These are phyloP conservation scores for Eimeria brunetti DNA, from an alignment of 169 alveolate species.

Conservation along the genomic window DNA sequence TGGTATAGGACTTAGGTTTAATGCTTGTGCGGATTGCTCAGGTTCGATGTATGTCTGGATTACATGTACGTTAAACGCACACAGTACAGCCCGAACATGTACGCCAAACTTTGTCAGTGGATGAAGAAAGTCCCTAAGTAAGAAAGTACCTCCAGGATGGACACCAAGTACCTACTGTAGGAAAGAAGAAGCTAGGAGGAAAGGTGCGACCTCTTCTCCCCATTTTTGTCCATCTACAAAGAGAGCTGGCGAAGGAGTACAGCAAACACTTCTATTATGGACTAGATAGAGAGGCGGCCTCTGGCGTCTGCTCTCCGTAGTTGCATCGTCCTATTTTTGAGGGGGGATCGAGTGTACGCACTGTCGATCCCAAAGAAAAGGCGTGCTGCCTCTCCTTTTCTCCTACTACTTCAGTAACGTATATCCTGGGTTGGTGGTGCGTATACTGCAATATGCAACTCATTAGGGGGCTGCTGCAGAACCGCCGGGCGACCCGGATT, in stretches of 20 bases:
- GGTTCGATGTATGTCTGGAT: constrained; percentile 37
- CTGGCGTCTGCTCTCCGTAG: not conserved
- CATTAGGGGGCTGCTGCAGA: not conserved
- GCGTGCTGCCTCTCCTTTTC: not conserved
- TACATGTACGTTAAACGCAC: constrained; percentile 46
- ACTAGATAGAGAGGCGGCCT: not conserved
- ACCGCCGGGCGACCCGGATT: not conserved
- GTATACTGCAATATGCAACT: not conserved
- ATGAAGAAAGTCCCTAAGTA: constrained; percentile 46
- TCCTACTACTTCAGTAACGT: not conserved
- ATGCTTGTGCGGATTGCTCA: not conserved
- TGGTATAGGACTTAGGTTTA: not conserved
- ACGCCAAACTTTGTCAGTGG: not conserved
- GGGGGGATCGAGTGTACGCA: too few species aligned
- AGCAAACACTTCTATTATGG: not conserved
- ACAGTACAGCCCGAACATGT: constrained; percentile 22
- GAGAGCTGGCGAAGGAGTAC: not conserved
- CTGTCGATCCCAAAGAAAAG: not conserved
- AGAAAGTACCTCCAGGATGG: not conserved
- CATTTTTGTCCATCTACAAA: not conserved
- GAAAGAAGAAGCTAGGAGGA: not conserved
- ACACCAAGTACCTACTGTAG: too few species aligned
- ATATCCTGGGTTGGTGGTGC: not conserved
- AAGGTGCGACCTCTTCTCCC: not conserved
- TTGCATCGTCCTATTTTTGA: too few species aligned